These are phyloP conservation scores for Aspergillus diversus DNA, from an alignment of 495 filamentous ascomycete genomes.

Conservation along the genomic window DNA sequence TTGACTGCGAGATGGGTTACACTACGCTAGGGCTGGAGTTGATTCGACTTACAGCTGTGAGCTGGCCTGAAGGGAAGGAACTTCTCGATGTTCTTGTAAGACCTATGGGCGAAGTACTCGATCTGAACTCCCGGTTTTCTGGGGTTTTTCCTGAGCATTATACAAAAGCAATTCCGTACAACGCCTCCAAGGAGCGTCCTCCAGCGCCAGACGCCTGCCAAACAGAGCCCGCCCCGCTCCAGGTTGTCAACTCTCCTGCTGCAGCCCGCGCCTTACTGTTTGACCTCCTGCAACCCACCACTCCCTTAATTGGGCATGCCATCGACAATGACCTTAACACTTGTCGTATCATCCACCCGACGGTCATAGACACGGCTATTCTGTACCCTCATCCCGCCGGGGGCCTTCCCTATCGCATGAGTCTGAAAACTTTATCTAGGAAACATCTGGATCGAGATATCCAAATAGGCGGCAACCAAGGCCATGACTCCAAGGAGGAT, in stretches of 20 bases:
- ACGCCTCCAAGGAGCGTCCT: constrained; percentile 24
- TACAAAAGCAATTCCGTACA: constrained; percentile 66
- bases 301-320: constrained; percentile 88
- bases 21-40: constrained; percentile 85
- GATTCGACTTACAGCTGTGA: constrained; percentile 81
- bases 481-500: constrained; percentile 90
- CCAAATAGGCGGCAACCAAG: constrained; percentile 69
- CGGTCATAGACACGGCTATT: constrained; percentile 82
- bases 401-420: constrained; percentile 75
- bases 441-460: constrained; percentile 71
- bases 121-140: constrained; percentile 88
- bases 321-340: constrained; percentile 94
- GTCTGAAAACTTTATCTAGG: constrained; percentile 70
- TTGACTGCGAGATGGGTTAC: constrained; percentile 99
- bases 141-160: constrained; percentile 79
- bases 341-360: constrained; percentile 79
- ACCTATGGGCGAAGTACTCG: constrained; percentile 81
- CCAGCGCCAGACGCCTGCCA: constrained; percentile 21
- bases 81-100: constrained; percentile 84
- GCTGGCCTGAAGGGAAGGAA: constrained; percentile 77
- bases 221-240: constrained; percentile 45
- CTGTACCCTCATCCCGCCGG: constrained; percentile 72
- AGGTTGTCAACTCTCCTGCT: constrained; percentile 70
- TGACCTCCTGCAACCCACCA: constrained; percentile 67
- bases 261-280: constrained; percentile 76